Percentiles rank a stretch among this genome's conserved stretches.
Conservation (phyloP, 306 rosid species). For the Castanospermum australe region DNA sequence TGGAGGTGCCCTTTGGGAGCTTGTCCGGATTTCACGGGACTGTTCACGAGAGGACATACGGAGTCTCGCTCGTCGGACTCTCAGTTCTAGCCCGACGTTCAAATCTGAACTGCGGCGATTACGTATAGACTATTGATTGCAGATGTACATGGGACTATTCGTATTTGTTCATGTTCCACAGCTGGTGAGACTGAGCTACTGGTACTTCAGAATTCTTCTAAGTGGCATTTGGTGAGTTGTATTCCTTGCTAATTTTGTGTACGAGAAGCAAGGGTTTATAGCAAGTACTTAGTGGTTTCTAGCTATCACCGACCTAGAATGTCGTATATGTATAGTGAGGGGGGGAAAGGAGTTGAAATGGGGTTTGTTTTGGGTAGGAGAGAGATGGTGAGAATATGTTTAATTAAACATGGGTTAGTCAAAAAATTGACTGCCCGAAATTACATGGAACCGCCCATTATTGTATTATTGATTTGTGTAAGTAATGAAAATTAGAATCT, state of each 20-base stretch:
- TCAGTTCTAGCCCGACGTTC: conserved; percentile 55
- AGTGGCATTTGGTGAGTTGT: background rate
- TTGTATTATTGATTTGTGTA: conserved; percentile 33
- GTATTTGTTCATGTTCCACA: background rate
- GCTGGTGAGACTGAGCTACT: conserved; percentile 7
- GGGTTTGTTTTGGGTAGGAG: background rate
- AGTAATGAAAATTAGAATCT: conserved; percentile 31
- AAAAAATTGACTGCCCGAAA: background rate
- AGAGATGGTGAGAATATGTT: background rate
- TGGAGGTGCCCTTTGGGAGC: conserved; percentile 93
- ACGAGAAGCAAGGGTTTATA: conserved; percentile 24
- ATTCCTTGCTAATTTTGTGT: conserved; percentile 41
- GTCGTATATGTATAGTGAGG: background rate
- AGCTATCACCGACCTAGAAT: background rate
- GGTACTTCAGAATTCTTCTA: background rate
- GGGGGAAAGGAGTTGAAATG: background rate
- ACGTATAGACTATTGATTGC: conserved; percentile 53
- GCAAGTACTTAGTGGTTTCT: conserved; percentile 5
- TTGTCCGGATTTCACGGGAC: conserved; percentile 76
- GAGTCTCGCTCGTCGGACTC: conserved; percentile 65
- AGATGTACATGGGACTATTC: background rate
- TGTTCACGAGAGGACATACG: conserved; percentile 82
- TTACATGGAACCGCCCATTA: background rate
- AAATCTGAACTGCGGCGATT: conserved; percentile 67
- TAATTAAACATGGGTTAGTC: background rate